Percentiles rank a stretch among this genome's conserved stretches.
Conservation (phyloP, 2,329 filamentous ascomycete species). For the Polychaeton citri region DNA sequence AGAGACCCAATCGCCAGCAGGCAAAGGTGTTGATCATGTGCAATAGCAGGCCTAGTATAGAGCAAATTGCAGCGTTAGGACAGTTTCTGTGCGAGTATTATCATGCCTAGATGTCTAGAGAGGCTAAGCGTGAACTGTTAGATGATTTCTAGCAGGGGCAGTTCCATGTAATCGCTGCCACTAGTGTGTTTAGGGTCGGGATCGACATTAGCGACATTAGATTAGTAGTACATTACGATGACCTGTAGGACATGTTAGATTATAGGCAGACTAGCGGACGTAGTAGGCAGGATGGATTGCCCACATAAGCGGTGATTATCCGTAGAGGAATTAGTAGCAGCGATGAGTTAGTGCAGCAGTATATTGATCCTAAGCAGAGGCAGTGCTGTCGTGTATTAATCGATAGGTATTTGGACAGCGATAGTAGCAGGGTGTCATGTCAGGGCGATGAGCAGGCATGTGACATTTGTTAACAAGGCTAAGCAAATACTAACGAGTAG, state of each 20-base stretch:
- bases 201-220: not conserved
- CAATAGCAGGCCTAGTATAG: not conserved
- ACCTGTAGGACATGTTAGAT: not conserved
- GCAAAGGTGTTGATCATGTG: not conserved
- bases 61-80: not conserved
- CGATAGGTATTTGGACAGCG: not conserved
- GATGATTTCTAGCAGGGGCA: not conserved
- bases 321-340: not conserved
- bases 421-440: not conserved
- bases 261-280: not conserved
- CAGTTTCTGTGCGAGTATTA: not conserved
- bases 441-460: not conserved
- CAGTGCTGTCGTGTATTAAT: not conserved
- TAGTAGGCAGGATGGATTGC: not conserved
- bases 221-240: not conserved
- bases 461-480: not conserved
- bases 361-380: not conserved
- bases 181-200: not conserved
- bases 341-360: not conserved
- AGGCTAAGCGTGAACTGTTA: not conserved
- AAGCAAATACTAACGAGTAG: not conserved
- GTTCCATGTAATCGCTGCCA: not conserved
- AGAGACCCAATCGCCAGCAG: not conserved
- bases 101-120: not conserved
- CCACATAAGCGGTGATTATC: not conserved